Evolutionary conservation across 495 filamentous ascomycete species (phyloP).

Genomic region (Penicillium malachiteum): DNA sequence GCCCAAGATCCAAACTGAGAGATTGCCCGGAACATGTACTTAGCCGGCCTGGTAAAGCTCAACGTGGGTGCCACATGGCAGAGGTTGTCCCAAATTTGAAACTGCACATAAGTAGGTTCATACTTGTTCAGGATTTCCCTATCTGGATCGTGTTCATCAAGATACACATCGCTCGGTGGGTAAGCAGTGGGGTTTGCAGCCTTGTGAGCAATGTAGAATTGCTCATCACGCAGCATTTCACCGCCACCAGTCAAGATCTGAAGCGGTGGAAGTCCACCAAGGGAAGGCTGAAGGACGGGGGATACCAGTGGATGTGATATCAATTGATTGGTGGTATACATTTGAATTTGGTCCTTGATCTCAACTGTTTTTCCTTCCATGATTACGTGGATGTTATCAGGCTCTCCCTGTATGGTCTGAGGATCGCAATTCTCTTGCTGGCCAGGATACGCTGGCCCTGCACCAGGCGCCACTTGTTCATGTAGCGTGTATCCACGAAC

Average conservation of each 20-base stretch:
- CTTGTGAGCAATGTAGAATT: constrained; percentile 93
- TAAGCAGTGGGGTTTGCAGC: constrained; percentile 77
- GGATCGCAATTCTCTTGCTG: constrained; percentile 28
- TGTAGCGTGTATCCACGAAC: constrained; percentile 43
- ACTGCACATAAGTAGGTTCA: constrained; percentile 81
- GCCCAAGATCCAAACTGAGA: constrained; percentile 93
- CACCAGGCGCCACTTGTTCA: constrained; percentile 17
- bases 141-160: constrained; percentile 63
- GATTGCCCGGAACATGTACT: constrained; percentile 87
- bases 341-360: constrained; percentile 90
- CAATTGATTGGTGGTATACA: constrained; percentile 88
- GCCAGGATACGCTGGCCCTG: constrained; percentile 35
- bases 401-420: constrained; percentile 31
- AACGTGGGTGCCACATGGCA: constrained; percentile 90
- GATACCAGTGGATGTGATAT: constrained; percentile 87
- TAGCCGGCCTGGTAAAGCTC: constrained; percentile 90
- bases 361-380: constrained; percentile 69
- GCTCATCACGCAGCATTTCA: constrained; percentile 87
- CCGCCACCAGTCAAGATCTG: constrained; percentile 84
- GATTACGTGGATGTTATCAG: constrained; percentile 54
- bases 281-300: constrained; percentile 76
- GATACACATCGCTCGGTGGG: constrained; percentile 61
- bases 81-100: constrained; percentile 95
- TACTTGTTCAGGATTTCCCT: constrained; percentile 58
- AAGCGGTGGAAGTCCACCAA: constrained; percentile 85